Evolutionary conservation across 163 green algal genomes (phyloP).

Genomic region (Volvox carteri): DNA sequence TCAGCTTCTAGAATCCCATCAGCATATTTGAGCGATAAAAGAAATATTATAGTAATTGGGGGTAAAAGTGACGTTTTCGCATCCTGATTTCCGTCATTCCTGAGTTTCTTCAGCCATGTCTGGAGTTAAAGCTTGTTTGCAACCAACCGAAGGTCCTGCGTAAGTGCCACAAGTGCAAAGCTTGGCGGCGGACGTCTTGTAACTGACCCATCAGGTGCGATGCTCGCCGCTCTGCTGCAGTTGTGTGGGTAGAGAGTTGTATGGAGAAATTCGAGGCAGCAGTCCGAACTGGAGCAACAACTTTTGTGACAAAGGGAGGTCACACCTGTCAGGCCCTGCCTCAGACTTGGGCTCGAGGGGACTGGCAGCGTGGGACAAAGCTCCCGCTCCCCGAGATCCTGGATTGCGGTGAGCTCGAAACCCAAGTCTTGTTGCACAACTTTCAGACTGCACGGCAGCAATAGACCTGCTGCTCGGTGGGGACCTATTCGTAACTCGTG

Average conservation of each 20-base stretch:
- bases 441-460: too few species aligned
- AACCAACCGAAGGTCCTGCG: conserved; percentile 44
- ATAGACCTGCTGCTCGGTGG: too few species aligned
- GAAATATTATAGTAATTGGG: too few species aligned
- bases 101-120: conserved; percentile 10
- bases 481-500: too few species aligned
- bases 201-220: background rate
- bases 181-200: background rate
- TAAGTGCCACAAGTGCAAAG: background rate
- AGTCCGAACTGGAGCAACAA: conserved; percentile 11
- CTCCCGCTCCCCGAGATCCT: background rate
- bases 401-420: background rate
- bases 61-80: too few species aligned
- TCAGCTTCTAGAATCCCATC: too few species aligned
- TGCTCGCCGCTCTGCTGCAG: background rate
- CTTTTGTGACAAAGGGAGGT: conserved; percentile 42
- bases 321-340: background rate
- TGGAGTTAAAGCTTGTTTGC: conserved; percentile 27
- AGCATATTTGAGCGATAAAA: too few species aligned
- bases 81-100: background rate
- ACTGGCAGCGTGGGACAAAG: conserved; percentile 22
- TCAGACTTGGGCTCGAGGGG: conserved; percentile 8
- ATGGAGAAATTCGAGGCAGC: conserved; percentile 42
- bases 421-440: too few species aligned
- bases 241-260: conserved; percentile 11